These are phyloP conservation scores for Phialemoniopsis sp. DNA, from an alignment of 2,329 filamentous ascomycete species.

Conservation along the genomic window DNA sequence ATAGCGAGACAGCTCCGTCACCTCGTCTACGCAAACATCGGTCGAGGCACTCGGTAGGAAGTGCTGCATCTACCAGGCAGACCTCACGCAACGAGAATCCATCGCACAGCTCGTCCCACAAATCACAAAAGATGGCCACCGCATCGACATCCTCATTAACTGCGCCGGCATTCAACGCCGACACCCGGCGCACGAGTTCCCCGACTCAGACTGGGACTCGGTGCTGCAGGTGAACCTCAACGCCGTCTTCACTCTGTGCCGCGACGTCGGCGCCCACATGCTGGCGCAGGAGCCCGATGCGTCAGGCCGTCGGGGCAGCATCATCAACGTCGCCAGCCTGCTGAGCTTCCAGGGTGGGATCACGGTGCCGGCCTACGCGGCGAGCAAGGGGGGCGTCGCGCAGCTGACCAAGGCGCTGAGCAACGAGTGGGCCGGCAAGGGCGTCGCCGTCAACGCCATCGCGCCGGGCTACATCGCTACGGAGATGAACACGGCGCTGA, in stretches of 20 bases:
- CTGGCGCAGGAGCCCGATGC: conserved; percentile 30
- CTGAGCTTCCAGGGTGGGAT: conserved; percentile 66
- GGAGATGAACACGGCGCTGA: conserved; percentile 65
- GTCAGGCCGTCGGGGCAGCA: conserved; percentile 41
- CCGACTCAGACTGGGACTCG: conserved; percentile 59
- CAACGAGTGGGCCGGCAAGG: conserved; percentile 64
- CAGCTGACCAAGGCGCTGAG: conserved; percentile 62
- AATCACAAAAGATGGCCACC: conserved; percentile 14
- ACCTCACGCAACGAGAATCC: too few relatives aligned
- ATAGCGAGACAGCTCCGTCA: too few relatives aligned
- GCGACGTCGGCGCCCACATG: conserved; percentile 60
- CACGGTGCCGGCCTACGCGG: conserved; percentile 64
- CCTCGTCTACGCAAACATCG: too few relatives aligned
- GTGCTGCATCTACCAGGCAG: conserved; percentile 13
- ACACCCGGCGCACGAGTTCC: conserved; percentile 60
- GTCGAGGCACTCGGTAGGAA: conserved; percentile 5
- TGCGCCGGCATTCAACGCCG: conserved; percentile 63
- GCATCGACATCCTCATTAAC: conserved; percentile 59
- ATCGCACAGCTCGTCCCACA: too few relatives aligned
- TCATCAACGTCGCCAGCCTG: conserved; percentile 64
- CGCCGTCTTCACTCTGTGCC: conserved; percentile 58
- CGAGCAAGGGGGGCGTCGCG: conserved; percentile 62
- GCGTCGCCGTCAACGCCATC: conserved; percentile 66
- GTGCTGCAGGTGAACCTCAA: conserved; percentile 55
- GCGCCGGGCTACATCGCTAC: conserved; percentile 67